These are phyloP conservation scores for Syzygium aromaticum DNA, from an alignment of 345 rosid species.

Conservation along the genomic window DNA sequence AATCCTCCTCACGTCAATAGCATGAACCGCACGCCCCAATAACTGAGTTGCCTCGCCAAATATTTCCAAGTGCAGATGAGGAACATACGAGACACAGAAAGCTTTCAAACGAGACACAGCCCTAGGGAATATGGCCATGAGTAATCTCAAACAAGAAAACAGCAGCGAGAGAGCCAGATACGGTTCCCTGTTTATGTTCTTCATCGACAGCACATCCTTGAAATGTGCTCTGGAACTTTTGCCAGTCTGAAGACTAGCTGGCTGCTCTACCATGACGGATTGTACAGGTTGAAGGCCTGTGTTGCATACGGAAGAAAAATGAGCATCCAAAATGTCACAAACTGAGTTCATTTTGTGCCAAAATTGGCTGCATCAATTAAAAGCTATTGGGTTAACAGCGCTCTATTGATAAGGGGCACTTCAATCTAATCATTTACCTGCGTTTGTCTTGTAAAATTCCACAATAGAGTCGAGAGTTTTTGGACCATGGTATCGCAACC, in stretches of 20 bases:
- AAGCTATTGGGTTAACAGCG: background rate
- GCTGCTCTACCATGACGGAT: slow-evolving; percentile 27
- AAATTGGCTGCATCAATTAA: background rate
- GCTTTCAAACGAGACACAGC: slow-evolving; percentile 43
- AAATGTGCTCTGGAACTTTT: slow-evolving; percentile 21
- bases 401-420: background rate
- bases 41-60: slow-evolving; percentile 83
- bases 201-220: slow-evolving; percentile 19
- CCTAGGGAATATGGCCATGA: slow-evolving; percentile 34
- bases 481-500: slow-evolving; percentile 42
- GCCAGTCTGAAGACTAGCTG: slow-evolving; percentile 2
- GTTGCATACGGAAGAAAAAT: slow-evolving; percentile 1
- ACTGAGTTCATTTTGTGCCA: background rate
- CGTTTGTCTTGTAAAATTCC: slow-evolving; percentile 60
- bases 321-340: background rate
- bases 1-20: slow-evolving; percentile 77
- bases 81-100: slow-evolving; percentile 45
- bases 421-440: slow-evolving; percentile 31
- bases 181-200: slow-evolving; percentile 47
- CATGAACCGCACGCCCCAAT: slow-evolving; percentile 49
- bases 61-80: slow-evolving; percentile 69
- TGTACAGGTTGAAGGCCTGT: slow-evolving; percentile 62
- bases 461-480: slow-evolving; percentile 52
- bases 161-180: slow-evolving; percentile 41
- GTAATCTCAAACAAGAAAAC: slow-evolving; percentile 44